Evolutionary conservation across 805 yeast species (phyloP).

Genomic region (Wickerhamiella kazuoi): DNA sequence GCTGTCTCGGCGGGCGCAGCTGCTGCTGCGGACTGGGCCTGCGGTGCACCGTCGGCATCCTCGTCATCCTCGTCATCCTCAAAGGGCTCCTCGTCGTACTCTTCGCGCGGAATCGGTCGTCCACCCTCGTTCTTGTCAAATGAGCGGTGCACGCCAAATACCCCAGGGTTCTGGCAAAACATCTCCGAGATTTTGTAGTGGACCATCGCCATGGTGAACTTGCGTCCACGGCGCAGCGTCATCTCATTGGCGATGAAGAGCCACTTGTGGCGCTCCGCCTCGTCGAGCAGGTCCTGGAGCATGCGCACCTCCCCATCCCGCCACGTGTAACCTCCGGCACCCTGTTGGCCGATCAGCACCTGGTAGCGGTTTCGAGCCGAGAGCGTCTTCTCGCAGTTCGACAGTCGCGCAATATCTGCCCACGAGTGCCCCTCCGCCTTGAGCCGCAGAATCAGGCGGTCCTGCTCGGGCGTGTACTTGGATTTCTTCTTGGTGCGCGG

Average conservation of each 20-base stretch:
- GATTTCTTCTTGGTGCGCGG: slow-evolving; percentile 43
- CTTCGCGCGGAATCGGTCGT: slow-evolving; percentile 10
- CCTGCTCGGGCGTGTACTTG: slow-evolving; percentile 56
- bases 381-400: slow-evolving; percentile 45
- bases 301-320: slow-evolving; percentile 34
- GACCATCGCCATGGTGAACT: slow-evolving; percentile 35
- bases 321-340: slow-evolving; percentile 54
- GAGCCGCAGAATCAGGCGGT: slow-evolving; percentile 40
- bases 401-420: slow-evolving; percentile 53
- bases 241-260: slow-evolving; percentile 44
- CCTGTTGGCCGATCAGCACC: slow-evolving; percentile 69
- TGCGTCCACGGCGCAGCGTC: slow-evolving; percentile 31
- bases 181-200: slow-evolving; percentile 35
- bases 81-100: not conserved
- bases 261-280: slow-evolving; percentile 58
- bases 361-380: slow-evolving; percentile 69
- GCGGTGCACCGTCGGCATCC: no score
- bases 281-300: slow-evolving; percentile 39
- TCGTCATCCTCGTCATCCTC: no score
- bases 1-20: no score
- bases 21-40: no score
- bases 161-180: slow-evolving; percentile 36
- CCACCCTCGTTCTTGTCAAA: slow-evolving; percentile 11
- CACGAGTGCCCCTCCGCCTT: slow-evolving; percentile 49
- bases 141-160: slow-evolving; percentile 33